phyloP scores from a whole-genome alignment of 805 yeast species.

The Kluyveromyces starmeri region DNA sequence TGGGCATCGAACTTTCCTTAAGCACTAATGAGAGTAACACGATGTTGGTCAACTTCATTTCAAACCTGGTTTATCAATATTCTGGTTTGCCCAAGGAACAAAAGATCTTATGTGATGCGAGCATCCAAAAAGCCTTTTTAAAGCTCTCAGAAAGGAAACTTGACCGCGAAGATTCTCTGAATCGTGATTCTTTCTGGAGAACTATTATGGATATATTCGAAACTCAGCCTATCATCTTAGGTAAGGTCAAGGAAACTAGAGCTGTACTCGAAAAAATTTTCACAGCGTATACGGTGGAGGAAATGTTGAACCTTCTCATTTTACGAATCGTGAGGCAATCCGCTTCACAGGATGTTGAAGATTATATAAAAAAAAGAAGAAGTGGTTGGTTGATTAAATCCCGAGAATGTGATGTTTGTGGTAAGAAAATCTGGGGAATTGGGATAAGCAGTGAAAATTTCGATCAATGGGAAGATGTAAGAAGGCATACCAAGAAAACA shows the following conservation, averaged over 20 bases:
- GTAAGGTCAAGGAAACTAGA: conserved; percentile 52
- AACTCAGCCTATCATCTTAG: conserved; percentile 36
- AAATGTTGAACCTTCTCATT: conserved; percentile 42
- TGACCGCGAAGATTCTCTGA: conserved; percentile 13
- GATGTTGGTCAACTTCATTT: conserved; percentile 21
- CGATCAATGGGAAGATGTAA: conserved; percentile 47
- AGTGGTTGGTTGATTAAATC: conserved; percentile 58
- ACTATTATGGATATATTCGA: conserved; percentile 49
- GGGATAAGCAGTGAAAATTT: conserved; percentile 42
- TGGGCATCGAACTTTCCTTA: conserved; percentile 11
- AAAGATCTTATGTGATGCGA: conserved; percentile 10
- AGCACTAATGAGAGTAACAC: conserved; percentile 2
- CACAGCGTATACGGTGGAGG: conserved; percentile 56
- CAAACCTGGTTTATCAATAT: conserved; percentile 15
- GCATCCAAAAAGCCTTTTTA: conserved; percentile 17
- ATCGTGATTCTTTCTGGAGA: conserved; percentile 37
- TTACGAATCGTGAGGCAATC: conserved; percentile 49
- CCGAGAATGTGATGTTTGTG: conserved; percentile 68
- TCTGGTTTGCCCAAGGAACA: conserved; percentile 4
- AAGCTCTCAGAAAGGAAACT: conserved; percentile 13
- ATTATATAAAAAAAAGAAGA: conserved; percentile 33
- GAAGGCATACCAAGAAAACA: conserved; percentile 20
- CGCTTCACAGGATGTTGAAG: conserved; percentile 39
- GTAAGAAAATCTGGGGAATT: conserved; percentile 62
- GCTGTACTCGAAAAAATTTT: conserved; percentile 54